These are phyloP conservation scores for Neopestalotiopsis sp. DNA, from an alignment of 2,329 filamentous ascomycete genomes.

Conservation along the genomic window DNA sequence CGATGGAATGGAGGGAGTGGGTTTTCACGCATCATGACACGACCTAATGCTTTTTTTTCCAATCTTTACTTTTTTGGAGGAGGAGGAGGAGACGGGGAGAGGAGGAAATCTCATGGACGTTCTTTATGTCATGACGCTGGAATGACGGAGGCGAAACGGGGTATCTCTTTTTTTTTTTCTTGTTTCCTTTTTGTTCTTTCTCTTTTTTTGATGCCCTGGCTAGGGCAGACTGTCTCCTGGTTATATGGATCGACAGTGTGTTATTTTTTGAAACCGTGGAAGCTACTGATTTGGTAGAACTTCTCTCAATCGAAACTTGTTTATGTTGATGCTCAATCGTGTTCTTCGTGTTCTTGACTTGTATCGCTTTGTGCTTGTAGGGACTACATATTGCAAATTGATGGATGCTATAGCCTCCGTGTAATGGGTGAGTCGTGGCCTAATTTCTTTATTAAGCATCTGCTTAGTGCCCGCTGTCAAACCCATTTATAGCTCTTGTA, in stretches of 20 bases:
- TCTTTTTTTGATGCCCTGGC: constrained; percentile 10
- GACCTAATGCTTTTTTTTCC: constrained; percentile 4
- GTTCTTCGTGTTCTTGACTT: background rate
- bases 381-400: too few species aligned
- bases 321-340: background rate
- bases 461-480: too few species aligned
- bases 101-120: background rate
- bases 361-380: background rate
- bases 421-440: too few species aligned
- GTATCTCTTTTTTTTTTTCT: constrained; percentile 17
- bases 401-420: too few species aligned
- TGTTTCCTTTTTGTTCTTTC: constrained; percentile 17
- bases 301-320: background rate
- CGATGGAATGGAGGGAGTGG: background rate
- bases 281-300: background rate
- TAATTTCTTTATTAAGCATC: too few species aligned
- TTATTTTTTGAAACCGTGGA: background rate
- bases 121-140: constrained; percentile 12
- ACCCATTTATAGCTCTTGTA: too few species aligned
- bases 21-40: constrained; percentile 6
- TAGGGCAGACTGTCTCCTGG: background rate
- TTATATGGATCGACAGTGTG: background rate
- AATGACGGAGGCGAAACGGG: background rate
- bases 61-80: background rate
- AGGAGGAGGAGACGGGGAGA: background rate